Base-by-base conservation (phyloP, 75 land plant genomes). In the Cunninghamia lanceolata region DNA sequence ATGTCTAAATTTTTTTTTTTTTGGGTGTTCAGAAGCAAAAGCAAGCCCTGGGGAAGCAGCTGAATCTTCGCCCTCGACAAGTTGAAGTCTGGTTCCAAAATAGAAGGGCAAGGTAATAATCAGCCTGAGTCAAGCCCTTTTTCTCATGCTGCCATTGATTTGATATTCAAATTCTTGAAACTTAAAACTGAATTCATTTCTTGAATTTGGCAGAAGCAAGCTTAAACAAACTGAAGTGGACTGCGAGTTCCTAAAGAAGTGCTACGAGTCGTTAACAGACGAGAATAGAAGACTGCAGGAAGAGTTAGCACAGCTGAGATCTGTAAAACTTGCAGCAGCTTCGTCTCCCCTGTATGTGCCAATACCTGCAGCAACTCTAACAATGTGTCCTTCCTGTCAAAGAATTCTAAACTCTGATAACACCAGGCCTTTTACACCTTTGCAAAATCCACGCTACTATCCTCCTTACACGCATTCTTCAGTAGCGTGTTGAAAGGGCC, bases 201-300 rank as follows among this genome's bases (percentile, higher is more conserved):
- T 5, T 7, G 28, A 28, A 21, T 25, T 81, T 70, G 84, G 9
- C 87, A 92, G 91, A 83, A 91, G 85, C 4, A 90, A 91, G 87
- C 83, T 90, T 30, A 92, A 92, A 84, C 92, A 92, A 85, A 92
- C 87, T 2, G 93, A 92, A 71, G 85, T 88, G 30, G 92, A 92
- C 82, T 92, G 85, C 68, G 90, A 92, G 53, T 82, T 91, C 39
- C 40, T 91, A 79, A 89, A 87, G 84, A 85, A 66, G 38, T 89
- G 88, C 85, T 92, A 88, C 36, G 90, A 91, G 88, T 85, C 84
- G 1, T 59, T 92, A 74, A 90, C 42, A 34, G 88, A 90, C 0
- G 93, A 92, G 82, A 92, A 92, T 53, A 40, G 88, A 17, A 84
- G 93, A 42, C 84, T 92, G 85, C 87, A 91, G 80, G 89, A 86